Conservation (phyloP, 2,329 filamentous ascomycete species). For the Botryosphaeria dothidea region DNA sequence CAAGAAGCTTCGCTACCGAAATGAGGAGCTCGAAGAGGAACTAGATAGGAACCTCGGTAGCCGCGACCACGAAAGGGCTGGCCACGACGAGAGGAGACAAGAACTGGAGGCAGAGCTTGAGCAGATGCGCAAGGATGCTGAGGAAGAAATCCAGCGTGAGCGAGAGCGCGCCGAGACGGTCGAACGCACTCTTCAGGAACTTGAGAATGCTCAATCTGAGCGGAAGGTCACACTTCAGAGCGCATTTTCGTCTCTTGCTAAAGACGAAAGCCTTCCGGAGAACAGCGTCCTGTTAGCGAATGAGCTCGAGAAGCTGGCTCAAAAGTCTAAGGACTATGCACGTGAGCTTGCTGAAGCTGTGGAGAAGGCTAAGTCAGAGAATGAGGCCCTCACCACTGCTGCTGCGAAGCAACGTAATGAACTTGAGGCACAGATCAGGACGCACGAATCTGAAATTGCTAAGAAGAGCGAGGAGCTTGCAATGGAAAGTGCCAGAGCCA, state of each 20-base stretch:
- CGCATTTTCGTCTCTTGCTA: constrained; percentile 41
- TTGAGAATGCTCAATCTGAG: constrained; percentile 45
- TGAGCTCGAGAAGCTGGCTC: constrained; percentile 48
- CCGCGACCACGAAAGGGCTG: constrained; percentile 76
- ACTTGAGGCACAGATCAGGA: constrained; percentile 37
- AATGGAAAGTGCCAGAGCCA: constrained; percentile 48
- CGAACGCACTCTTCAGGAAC: constrained; percentile 35
- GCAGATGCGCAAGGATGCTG: constrained; percentile 51
- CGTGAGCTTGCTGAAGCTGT: constrained; percentile 49
- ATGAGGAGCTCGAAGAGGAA: constrained; percentile 91
- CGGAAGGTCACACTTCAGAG: constrained; percentile 31
- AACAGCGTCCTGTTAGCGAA: constrained; percentile 40
- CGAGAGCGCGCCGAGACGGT: constrained; percentile 26
- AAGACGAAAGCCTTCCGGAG: constrained; percentile 33
- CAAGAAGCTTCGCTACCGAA: constrained; percentile 69
- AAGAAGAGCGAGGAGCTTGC: constrained; percentile 46
- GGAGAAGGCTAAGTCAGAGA: constrained; percentile 49
- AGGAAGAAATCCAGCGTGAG: constrained; percentile 52
- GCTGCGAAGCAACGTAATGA: constrained; percentile 43
- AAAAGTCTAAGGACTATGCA: constrained; percentile 44
- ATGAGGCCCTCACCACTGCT: constrained; percentile 41
- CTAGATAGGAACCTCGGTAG: constrained; percentile 82
- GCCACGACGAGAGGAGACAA: constrained; percentile 67
- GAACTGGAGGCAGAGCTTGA: constrained; percentile 72
- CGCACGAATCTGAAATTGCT: constrained; percentile 39